Evolutionary conservation across 805 yeast genomes (phyloP).

Genomic region (Candida bentonensis): DNA sequence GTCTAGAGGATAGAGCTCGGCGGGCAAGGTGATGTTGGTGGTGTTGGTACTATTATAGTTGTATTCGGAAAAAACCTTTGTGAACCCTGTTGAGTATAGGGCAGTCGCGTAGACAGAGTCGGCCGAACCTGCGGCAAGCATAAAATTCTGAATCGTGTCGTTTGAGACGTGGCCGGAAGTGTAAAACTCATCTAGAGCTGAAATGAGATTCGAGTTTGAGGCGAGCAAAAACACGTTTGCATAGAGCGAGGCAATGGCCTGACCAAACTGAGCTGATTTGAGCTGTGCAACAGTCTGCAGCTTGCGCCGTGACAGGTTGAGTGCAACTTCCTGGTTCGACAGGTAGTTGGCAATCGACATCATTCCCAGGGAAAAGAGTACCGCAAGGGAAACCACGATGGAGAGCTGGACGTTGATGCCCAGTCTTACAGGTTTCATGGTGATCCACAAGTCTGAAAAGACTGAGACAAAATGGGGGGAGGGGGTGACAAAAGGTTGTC

Average conservation of each 20-base stretch:
- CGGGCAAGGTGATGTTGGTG: conserved; percentile 28
- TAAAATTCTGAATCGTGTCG: background rate
- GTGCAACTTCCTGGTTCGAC: background rate
- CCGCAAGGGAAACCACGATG: background rate
- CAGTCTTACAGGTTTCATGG: background rate
- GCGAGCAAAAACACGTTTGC: background rate
- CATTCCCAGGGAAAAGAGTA: conserved; percentile 1
- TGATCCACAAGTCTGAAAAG: background rate
- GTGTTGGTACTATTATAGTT: conserved; percentile 10
- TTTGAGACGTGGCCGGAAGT: background rate
- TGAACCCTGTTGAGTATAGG: background rate
- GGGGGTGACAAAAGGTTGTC: too few species aligned
- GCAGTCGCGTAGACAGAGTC: background rate
- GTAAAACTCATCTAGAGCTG: background rate
- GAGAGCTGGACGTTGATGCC: conserved; percentile 2
- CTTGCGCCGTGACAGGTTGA: background rate
- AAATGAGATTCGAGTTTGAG: background rate
- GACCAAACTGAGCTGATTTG: background rate
- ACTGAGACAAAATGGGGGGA: too few species aligned
- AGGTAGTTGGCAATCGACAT: background rate
- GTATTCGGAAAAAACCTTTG: conserved; percentile 2
- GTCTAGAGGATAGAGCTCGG: conserved; percentile 27
- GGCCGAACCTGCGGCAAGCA: background rate
- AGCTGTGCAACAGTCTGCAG: background rate
- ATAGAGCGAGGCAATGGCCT: background rate